These are phyloP conservation scores for Colletotrichum simmondsii DNA, from an alignment of 2,329 filamentous ascomycete species.

Conservation along the genomic window DNA sequence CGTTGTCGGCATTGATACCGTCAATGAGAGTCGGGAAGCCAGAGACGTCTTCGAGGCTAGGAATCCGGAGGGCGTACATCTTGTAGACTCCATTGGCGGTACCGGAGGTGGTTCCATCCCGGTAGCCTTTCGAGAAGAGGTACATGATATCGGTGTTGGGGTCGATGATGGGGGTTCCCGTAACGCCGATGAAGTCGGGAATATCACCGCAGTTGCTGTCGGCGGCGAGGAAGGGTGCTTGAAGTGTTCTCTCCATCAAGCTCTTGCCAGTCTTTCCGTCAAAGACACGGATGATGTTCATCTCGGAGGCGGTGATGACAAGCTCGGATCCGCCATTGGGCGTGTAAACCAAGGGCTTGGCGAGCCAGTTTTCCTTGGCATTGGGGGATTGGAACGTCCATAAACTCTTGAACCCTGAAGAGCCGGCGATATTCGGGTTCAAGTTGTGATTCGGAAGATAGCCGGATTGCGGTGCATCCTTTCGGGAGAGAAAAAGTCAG, in stretches of 20 bases:
- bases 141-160: conserved; percentile 46
- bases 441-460: conserved; percentile 54
- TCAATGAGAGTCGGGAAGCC: conserved; percentile 57
- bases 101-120: conserved; percentile 37
- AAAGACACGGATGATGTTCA: conserved; percentile 51
- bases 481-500: not conserved
- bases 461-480: conserved; percentile 48
- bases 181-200: conserved; percentile 49
- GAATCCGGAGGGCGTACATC: conserved; percentile 51
- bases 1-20: conserved; percentile 56
- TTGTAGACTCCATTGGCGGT: conserved; percentile 50
- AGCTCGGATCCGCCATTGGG: conserved; percentile 48
- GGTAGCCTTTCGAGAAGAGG: conserved; percentile 50
- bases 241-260: conserved; percentile 47
- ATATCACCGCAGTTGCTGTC: conserved; percentile 54
- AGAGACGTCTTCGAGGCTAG: conserved; percentile 48
- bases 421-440: conserved; percentile 50
- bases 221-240: conserved; percentile 50
- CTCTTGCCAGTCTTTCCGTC: conserved; percentile 53
- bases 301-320: conserved; percentile 50
- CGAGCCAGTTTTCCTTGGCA: conserved; percentile 36
- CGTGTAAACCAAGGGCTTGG: conserved; percentile 56
- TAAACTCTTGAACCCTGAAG: conserved; percentile 41
- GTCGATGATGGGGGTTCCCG: conserved; percentile 50
- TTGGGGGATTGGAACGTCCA: conserved; percentile 46